Evolutionary conservation across 164 flowering plant genomes (phyloP).

Genomic region (Dillenia suffruticosa): DNA sequence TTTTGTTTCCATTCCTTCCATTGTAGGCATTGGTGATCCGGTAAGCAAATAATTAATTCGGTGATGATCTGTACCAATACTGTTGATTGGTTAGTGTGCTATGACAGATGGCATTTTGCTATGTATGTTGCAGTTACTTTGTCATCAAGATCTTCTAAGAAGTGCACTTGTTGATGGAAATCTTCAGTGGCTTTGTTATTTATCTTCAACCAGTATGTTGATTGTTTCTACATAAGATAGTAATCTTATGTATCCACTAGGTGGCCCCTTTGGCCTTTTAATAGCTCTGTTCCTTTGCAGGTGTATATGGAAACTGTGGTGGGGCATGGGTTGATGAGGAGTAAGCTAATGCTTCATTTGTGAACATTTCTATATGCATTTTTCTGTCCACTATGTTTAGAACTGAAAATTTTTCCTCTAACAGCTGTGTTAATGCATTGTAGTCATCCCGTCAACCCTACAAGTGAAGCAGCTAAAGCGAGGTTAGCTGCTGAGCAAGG

Average conservation of each 20-base stretch:
- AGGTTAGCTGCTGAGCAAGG: constrained; percentile 78
- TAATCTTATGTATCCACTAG: background rate
- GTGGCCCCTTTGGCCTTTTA: background rate
- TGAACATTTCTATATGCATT: constrained; percentile 7
- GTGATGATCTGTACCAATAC: too few species aligned
- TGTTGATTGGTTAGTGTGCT: too few species aligned
- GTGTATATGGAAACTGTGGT: constrained; percentile 88
- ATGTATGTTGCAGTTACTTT: constrained; percentile 48
- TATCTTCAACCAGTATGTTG: constrained; percentile 82
- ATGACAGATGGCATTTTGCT: background rate
- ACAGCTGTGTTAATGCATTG: constrained; percentile 9
- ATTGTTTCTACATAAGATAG: background rate
- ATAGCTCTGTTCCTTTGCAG: constrained; percentile 27
- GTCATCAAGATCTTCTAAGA: constrained; percentile 36
- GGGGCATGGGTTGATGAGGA: constrained; percentile 91
- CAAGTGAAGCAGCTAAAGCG: constrained; percentile 41
- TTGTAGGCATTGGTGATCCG: constrained; percentile 66
- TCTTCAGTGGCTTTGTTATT: constrained; percentile 74
- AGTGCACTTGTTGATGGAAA: constrained; percentile 38
- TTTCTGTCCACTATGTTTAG: too few species aligned
- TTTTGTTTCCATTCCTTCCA: constrained; percentile 73
- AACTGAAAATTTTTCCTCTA: constrained; percentile 3
- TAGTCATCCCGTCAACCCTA: constrained; percentile 59
- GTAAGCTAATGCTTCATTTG: constrained; percentile 38
- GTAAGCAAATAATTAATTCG: constrained; percentile 28